Evolutionary conservation across 2,329 filamentous ascomycete genomes (phyloP).

Genomic region (Fusarium phyllophilum): DNA sequence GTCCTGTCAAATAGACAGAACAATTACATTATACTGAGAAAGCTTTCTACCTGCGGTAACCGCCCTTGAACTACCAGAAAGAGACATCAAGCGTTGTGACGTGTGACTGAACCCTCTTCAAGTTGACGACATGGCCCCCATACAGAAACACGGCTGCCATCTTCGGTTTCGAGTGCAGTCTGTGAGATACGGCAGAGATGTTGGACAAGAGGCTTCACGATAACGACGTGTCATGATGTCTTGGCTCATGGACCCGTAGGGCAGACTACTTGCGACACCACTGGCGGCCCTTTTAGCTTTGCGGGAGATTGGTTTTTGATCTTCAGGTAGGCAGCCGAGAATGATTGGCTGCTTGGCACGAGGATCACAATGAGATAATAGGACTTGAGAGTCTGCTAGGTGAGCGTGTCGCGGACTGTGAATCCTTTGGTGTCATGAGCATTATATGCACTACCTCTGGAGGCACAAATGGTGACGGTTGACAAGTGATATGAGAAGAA

Average conservation of each 20-base stretch:
- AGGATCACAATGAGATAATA: not conserved
- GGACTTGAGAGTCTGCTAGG: not conserved
- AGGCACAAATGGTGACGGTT: too few relatives aligned
- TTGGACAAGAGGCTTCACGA: not conserved
- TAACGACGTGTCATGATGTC: not conserved
- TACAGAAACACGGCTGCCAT: not conserved
- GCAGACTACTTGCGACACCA: not conserved
- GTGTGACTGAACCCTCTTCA: not conserved
- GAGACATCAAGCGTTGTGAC: not conserved
- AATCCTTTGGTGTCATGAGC: not conserved
- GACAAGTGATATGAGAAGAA: rapidly evolving
- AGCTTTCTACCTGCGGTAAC: not conserved
- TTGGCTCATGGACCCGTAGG: not conserved
- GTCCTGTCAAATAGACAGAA: not conserved
- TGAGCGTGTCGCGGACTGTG: not conserved
- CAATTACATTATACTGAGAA: not conserved
- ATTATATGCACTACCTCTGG: not conserved
- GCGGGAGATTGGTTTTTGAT: not conserved
- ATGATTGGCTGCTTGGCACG: not conserved
- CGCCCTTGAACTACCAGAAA: not conserved
- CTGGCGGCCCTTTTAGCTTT: not conserved
- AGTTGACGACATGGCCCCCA: not conserved
- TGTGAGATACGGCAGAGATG: not conserved
- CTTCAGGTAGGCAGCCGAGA: not conserved
- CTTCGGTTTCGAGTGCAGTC: not conserved